A percentile compares a stretch with the other conserved stretches of the same genome.
These are phyloP conservation scores for Extremus antarcticus DNA, from an alignment of 495 filamentous ascomycete genomes.

Conservation along the genomic window DNA sequence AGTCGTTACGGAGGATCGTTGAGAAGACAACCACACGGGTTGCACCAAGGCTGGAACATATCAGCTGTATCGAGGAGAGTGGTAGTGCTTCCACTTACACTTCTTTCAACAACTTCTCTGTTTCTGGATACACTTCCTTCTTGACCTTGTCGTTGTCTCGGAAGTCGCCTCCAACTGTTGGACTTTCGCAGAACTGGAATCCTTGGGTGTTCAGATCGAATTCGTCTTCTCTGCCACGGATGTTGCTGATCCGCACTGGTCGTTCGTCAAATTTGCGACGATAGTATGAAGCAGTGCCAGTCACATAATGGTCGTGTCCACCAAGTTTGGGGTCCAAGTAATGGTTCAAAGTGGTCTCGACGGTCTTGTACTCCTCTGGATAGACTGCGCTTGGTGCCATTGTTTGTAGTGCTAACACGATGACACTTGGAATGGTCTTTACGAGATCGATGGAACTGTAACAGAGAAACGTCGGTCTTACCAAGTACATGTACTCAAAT, in stretches of 20 bases:
- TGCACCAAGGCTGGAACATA: background rate
- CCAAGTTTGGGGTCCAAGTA: background rate
- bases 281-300: background rate
- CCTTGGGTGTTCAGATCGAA: background rate
- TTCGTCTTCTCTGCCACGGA: background rate
- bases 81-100: background rate
- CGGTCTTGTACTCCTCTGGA: background rate
- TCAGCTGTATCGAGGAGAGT: background rate
- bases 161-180: background rate
- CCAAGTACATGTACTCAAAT: no score
- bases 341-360: background rate
- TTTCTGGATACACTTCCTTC: background rate
- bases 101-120: background rate
- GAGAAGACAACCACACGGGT: background rate
- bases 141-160: background rate
- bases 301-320: background rate
- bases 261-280: background rate
- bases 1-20: background rate
- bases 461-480: no score
- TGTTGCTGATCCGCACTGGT: background rate
- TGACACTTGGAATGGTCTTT: no score
- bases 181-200: background rate
- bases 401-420: no score
- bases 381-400: background rate
- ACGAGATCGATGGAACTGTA: no score